Evolutionary conservation across 1,284 basidiomycete genomes (phyloP), one percentile per base, ranked within the genome.

Genomic region (Anthracocystis setariae): DNA sequence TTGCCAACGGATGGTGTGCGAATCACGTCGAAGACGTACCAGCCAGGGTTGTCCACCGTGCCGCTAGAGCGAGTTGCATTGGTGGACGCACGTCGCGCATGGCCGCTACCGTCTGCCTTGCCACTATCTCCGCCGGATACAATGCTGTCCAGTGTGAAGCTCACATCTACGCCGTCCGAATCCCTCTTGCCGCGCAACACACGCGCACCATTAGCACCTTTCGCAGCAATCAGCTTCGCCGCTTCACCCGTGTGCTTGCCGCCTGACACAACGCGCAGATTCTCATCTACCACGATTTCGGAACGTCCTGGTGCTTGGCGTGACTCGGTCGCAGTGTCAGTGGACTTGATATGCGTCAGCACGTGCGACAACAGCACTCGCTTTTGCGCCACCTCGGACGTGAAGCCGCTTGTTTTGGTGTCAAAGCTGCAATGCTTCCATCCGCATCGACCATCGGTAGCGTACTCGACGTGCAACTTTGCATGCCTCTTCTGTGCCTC

Each of bases 11-110:
- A 76, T 8, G 80, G 80, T 37, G 80, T 82, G 13, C 80, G 73
- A 25, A 73, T 73, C 13, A 82, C 80, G 12, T 73, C 71, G 50
- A 79, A 80, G 2, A 63, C 51, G 32, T 81, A 52, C 42, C 46
- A 10, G 17, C 78, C 80, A 0, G 79, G 80, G 21, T 71, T 60
- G 51, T 82, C 80, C 5, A 76, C 40, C 17, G 80, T 82, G 29
- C 74, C 76, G 32, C n/a, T 39, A 13, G 73, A 58, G 3, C 63
- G 65, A 4, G 47, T 55, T 43, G 27, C 54, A 49, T 15, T 59
- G 46, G 24, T 21, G 2, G 37, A 44, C 27, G 46, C 73, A 50
- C 32, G 32, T 32, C 13, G 32, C 21, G 39, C 73, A 38, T 47
- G 49, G 54, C 10, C 45, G 8, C 13, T 8, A 12, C 51, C 57